phyloP scores from a whole-genome alignment of 768 basidiomycete genomes.

The Collybia nuda region DNA sequence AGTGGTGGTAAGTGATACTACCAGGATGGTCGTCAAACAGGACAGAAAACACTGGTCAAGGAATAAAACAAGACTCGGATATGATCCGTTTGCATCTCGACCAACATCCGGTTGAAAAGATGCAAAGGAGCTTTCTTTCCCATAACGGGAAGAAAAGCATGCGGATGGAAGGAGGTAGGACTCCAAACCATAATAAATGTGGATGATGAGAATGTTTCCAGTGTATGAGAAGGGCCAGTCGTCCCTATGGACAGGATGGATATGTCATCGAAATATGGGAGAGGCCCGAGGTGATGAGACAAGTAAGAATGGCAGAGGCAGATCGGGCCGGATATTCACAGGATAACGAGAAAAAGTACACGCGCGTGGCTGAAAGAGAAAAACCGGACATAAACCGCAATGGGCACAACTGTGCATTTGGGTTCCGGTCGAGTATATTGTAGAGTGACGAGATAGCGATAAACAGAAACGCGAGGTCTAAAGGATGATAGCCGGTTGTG shows the following conservation, averaged over 20 bases:
- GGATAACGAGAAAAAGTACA: slow-evolving; percentile 27
- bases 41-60: slow-evolving; percentile 11
- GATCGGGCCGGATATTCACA: slow-evolving; percentile 32
- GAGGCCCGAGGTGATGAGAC: slow-evolving; percentile 27
- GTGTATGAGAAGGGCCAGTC: slow-evolving; percentile 25
- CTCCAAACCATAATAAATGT: slow-evolving; percentile 1
- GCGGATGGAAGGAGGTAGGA: slow-evolving; percentile 1
- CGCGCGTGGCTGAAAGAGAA: slow-evolving; percentile 23
- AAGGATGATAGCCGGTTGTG: slow-evolving; percentile 15
- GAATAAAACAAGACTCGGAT: slow-evolving; percentile 18
- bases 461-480: slow-evolving; percentile 28
- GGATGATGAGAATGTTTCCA: slow-evolving; percentile 28
- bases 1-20: slow-evolving; percentile 11
- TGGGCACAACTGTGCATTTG: slow-evolving; percentile 23
- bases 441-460: slow-evolving; percentile 25
- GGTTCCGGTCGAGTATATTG: slow-evolving; percentile 33
- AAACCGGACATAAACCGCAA: slow-evolving; percentile 26
- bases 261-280: slow-evolving; percentile 51
- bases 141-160: neutral
- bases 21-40: slow-evolving; percentile 13
- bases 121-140: neutral
- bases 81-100: slow-evolving; percentile 19
- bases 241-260: slow-evolving; percentile 61
- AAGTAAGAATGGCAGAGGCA: slow-evolving; percentile 24
- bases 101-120: slow-evolving; percentile 17